Conservation (phyloP, 2,329 filamentous ascomycete genomes). For the Beauveria varroae region DNA sequence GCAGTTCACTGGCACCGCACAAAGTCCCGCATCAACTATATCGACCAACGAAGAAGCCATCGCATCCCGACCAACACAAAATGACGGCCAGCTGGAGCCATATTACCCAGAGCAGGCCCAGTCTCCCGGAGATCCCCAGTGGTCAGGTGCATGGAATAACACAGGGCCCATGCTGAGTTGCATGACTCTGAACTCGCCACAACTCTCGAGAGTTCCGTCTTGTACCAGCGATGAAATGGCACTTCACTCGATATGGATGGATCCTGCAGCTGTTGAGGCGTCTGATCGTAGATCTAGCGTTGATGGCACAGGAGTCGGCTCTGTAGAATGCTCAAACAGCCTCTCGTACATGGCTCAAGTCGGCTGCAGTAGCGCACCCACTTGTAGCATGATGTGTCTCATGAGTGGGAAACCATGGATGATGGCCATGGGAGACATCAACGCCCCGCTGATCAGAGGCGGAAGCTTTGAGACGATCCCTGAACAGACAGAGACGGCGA, state of each 20-base stretch:
- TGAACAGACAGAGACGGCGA: background rate
- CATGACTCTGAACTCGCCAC: conserved; percentile 1
- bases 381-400: conserved; percentile 1
- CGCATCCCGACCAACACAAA: background rate
- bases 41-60: conserved; percentile 1
- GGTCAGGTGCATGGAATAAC: conserved; percentile 1
- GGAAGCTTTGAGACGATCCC: background rate
- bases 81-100: background rate
- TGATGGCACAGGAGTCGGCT: background rate
- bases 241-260: background rate
- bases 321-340: background rate
- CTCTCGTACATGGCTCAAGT: conserved; percentile 1
- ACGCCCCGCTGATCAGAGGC: background rate
- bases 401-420: background rate
- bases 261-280: conserved; percentile 1
- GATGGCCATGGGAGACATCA: background rate
- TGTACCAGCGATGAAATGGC: conserved; percentile 9
- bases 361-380: conserved; percentile 2
- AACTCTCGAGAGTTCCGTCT: background rate
- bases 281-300: conserved; percentile 4
- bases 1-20: background rate
- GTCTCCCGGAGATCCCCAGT: conserved; percentile 1
- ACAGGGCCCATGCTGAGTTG: background rate
- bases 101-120: background rate
- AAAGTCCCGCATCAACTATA: conserved; percentile 2